phyloP scores from a whole-genome alignment of 148 eudicot genomes.

The Chenopodium berlandieri region DNA sequence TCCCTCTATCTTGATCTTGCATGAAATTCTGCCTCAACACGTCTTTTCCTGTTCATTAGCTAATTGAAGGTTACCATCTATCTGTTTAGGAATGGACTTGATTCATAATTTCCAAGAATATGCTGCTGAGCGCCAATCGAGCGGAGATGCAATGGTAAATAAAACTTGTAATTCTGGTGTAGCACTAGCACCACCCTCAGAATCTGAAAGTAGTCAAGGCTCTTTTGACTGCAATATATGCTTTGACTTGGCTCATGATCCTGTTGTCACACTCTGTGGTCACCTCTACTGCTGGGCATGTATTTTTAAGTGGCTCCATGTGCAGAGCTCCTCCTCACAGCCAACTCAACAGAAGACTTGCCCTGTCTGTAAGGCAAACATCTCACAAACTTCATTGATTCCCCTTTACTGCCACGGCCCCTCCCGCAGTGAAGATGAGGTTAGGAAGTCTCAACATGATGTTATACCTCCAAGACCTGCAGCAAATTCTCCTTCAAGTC shows the following conservation, averaged over 20 bases:
- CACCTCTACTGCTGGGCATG: conserved; percentile 96
- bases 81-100: conserved; percentile 43
- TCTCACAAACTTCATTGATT: conserved; percentile 60
- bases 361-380: conserved; percentile 74
- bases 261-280: conserved; percentile 89
- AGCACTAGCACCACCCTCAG: neutral
- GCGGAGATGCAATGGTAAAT: conserved; percentile 26
- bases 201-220: conserved; percentile 36
- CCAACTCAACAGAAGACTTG: conserved; percentile 49
- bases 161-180: too few relatives aligned
- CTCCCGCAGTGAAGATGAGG: conserved; percentile 36
- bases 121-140: conserved; percentile 29
- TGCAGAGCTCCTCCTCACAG: conserved; percentile 49
- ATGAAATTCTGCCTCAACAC: neutral
- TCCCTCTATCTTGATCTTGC: neutral
- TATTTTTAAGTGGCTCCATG: conserved; percentile 79
- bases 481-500: conserved; percentile 19
- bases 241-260: conserved; percentile 78
- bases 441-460: conserved; percentile 32
- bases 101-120: conserved; percentile 40
- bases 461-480: conserved; percentile 61
- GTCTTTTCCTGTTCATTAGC: neutral
- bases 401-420: conserved; percentile 71
- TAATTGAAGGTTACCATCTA: neutral
- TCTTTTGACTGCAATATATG: conserved; percentile 85